phyloP scores from a whole-genome alignment of 2,329 filamentous ascomycete genomes.

The Cladosporium cucumerinum region DNA sequence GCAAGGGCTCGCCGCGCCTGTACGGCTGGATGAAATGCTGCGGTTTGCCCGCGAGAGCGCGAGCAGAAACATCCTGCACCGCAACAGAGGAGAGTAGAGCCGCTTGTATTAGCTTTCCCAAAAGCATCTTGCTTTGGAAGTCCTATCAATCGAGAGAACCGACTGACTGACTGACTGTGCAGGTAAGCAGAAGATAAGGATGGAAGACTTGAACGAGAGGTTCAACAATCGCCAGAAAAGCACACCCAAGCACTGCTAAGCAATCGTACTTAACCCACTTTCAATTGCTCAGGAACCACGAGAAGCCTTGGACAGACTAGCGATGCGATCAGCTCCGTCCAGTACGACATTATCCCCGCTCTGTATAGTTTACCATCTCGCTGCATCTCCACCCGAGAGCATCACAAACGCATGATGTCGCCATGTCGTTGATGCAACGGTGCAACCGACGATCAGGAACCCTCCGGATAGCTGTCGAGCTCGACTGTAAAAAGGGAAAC shows the following conservation, averaged over 20 bases:
- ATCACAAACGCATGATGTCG: background rate
- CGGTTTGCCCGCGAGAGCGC: conserved; percentile 49
- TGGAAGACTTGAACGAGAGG: conserved; percentile 16
- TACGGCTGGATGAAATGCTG: conserved; percentile 49
- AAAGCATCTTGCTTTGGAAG: conserved; percentile 24
- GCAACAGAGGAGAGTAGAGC: conserved; percentile 26
- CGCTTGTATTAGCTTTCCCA: conserved; percentile 25
- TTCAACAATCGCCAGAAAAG: background rate
- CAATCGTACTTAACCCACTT: background rate
- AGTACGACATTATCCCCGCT: conserved; percentile 1
- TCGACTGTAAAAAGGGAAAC: background rate
- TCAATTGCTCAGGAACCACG: background rate
- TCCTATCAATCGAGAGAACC: background rate
- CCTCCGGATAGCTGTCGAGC: background rate
- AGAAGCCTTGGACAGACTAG: background rate
- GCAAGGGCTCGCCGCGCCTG: conserved; percentile 48
- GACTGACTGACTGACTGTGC: background rate
- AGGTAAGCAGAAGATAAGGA: conserved; percentile 4
- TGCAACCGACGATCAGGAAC: background rate
- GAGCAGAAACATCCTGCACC: conserved; percentile 34
- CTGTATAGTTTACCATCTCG: background rate
- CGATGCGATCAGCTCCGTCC: background rate
- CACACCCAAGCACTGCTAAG: conserved; percentile 10
- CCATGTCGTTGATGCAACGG: background rate
- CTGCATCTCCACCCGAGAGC: background rate